Evolutionary conservation across 345 rosid species (phyloP).

Genomic region (Hibiscus syriacus): DNA sequence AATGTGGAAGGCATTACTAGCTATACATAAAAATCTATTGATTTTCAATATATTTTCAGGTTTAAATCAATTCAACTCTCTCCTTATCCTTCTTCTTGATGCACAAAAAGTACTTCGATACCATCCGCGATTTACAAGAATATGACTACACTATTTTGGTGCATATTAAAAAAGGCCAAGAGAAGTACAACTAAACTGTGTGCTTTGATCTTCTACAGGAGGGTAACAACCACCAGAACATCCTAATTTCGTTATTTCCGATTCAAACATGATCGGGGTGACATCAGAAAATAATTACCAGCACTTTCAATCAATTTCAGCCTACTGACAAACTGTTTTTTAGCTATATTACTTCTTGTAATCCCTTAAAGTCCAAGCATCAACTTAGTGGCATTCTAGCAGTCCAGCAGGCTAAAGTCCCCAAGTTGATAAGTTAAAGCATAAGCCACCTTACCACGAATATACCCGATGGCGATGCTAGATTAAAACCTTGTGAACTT

Average conservation of each 20-base stretch:
- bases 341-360: not conserved
- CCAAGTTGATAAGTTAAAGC: not conserved
- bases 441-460: no score
- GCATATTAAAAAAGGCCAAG: not conserved
- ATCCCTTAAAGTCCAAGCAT: not conserved
- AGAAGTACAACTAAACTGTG: not conserved
- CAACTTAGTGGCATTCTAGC: not conserved
- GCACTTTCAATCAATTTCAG: not conserved
- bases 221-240: not conserved
- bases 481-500: not conserved
- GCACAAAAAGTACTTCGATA: not conserved
- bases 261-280: no score
- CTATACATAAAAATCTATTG: not conserved
- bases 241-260: not conserved
- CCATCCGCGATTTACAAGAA: not conserved
- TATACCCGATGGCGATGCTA: no score
- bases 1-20: not conserved
- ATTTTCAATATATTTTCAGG: not conserved
- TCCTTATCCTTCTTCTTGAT: not conserved
- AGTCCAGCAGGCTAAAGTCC: not conserved
- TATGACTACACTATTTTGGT: not conserved
- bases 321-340: not conserved
- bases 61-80: not conserved
- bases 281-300: not conserved
- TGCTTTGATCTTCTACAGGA: not conserved